Percentiles rank a stretch among this genome's conserved stretches.
Conservation (phyloP, 768 basidiomycete genomes). For the Kwoniella newhampshirensis region DNA sequence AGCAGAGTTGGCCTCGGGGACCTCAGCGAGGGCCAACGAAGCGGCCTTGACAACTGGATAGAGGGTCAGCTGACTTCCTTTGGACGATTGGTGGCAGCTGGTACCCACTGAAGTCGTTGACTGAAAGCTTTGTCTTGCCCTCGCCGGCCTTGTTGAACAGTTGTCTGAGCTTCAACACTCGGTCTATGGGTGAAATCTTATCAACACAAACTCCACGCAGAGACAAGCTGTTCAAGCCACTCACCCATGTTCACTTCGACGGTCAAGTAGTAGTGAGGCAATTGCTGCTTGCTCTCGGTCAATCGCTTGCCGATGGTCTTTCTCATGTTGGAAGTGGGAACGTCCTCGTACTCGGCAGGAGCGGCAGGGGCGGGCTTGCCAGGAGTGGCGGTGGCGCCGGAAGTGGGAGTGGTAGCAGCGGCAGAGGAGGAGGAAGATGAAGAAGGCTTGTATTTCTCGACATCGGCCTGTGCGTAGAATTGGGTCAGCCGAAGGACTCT, state of each 20-base stretch:
- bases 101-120: constrained; percentile 79
- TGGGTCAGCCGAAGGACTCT: background rate
- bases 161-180: constrained; percentile 81
- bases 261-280: constrained; percentile 98
- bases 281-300: constrained; percentile 84
- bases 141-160: constrained; percentile 82
- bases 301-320: constrained; percentile 87
- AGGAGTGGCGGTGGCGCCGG: constrained; percentile 59
- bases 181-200: constrained; percentile 45
- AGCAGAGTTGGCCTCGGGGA: constrained; percentile 96
- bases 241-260: constrained; percentile 96
- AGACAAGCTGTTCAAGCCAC: constrained; percentile 19
- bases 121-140: constrained; percentile 72
- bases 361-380: constrained; percentile 56
- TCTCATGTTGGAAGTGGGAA: constrained; percentile 90
- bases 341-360: constrained; percentile 74
- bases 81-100: background rate
- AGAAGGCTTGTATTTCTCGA: constrained; percentile 77
- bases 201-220: background rate
- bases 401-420: constrained; percentile 57
- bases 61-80: background rate
- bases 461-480: constrained; percentile 58
- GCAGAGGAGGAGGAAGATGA: constrained; percentile 57
- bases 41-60: constrained; percentile 77
- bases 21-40: constrained; percentile 84